Evolutionary conservation across 352 stramenopile genomes (phyloP).

Genomic region (Stephanocyclus meneghinianus): DNA sequence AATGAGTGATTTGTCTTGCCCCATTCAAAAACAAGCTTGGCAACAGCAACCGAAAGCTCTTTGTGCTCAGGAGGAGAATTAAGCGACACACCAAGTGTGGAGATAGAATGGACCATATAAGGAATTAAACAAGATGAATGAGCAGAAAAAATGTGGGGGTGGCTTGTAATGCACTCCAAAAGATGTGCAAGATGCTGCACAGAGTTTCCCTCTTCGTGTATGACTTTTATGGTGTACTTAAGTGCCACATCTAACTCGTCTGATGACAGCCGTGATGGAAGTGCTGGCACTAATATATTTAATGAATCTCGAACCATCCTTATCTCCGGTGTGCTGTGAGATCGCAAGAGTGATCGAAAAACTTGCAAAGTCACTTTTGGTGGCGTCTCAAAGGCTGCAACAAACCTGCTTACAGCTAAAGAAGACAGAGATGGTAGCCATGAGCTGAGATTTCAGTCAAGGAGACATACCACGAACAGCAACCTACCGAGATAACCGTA

Average conservation of each 20-base stretch:
- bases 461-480: neutral
- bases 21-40: slow-evolving; percentile 96
- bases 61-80: slow-evolving; percentile 91
- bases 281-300: slow-evolving; percentile 92
- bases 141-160: slow-evolving; percentile 90
- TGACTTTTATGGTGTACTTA: slow-evolving; percentile 97
- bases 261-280: slow-evolving; percentile 86
- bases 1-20: slow-evolving; percentile 58
- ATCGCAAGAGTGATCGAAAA: slow-evolving; percentile 89
- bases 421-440: neutral
- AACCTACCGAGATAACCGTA: slow-evolving; percentile 87
- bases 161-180: slow-evolving; percentile 94
- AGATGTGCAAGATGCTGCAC: slow-evolving; percentile 95
- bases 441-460: neutral
- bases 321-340: slow-evolving; percentile 91
- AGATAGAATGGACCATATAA: slow-evolving; percentile 94
- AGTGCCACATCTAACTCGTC: slow-evolving; percentile 94
- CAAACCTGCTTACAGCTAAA: slow-evolving; percentile 95
- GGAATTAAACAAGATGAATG: slow-evolving; percentile 91
- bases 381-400: slow-evolving; percentile 93
- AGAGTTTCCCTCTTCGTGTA: slow-evolving; percentile 95
- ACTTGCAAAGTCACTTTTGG: slow-evolving; percentile 96
- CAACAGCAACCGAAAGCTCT: slow-evolving; percentile 90
- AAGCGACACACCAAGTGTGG: slow-evolving; percentile 91
- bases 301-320: slow-evolving; percentile 92